phyloP scores from a whole-genome alignment of 2,329 filamentous ascomycete genomes.

The Fusarium sterilihyphosum region DNA sequence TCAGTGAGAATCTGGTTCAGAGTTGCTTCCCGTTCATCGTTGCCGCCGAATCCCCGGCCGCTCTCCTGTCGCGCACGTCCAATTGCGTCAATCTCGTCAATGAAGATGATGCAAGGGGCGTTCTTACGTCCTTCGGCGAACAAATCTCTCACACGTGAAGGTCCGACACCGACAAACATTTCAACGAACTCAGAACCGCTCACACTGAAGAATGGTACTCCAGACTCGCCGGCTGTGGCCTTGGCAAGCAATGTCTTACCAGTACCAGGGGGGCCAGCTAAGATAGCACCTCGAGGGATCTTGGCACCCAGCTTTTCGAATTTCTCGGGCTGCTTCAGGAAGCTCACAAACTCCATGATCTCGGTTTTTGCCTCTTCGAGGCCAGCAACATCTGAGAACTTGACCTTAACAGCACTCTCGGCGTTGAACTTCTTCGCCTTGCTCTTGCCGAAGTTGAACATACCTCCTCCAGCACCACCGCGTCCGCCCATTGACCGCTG shows the following conservation, averaged over 20 bases:
- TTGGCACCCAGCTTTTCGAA: slow-evolving; percentile 97
- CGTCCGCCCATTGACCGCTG: slow-evolving; percentile 78
- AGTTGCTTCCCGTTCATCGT: slow-evolving; percentile 96
- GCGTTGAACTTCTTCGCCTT: slow-evolving; percentile 98
- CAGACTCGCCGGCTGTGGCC: slow-evolving; percentile 95
- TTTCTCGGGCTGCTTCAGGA: slow-evolving; percentile 90
- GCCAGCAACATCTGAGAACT: slow-evolving; percentile 95
- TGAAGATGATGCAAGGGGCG: slow-evolving; percentile 98
- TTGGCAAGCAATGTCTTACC: slow-evolving; percentile 98
- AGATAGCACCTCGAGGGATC: slow-evolving; percentile 95
- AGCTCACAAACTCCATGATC: slow-evolving; percentile 99
- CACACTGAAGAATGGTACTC: slow-evolving; percentile 97
- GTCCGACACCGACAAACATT: slow-evolving; percentile 99
- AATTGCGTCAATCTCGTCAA: slow-evolving; percentile 98
- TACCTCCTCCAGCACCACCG: slow-evolving; percentile 73
- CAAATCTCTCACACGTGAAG: slow-evolving; percentile 92
- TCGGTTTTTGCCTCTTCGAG: slow-evolving; percentile 98
- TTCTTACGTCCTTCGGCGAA: slow-evolving; percentile 96
- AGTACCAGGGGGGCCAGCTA: slow-evolving; percentile 97
- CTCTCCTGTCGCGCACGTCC: slow-evolving; percentile 88
- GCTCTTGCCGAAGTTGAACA: slow-evolving; percentile 97
- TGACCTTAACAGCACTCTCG: slow-evolving; percentile 94
- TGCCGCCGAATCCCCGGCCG: slow-evolving; percentile 78
- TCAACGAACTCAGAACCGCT: slow-evolving; percentile 99
- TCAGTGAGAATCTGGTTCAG: slow-evolving; percentile 98